Conservation (phyloP, 2,329 filamentous ascomycete species). For the Tolypocladium ovalisporum region DNA sequence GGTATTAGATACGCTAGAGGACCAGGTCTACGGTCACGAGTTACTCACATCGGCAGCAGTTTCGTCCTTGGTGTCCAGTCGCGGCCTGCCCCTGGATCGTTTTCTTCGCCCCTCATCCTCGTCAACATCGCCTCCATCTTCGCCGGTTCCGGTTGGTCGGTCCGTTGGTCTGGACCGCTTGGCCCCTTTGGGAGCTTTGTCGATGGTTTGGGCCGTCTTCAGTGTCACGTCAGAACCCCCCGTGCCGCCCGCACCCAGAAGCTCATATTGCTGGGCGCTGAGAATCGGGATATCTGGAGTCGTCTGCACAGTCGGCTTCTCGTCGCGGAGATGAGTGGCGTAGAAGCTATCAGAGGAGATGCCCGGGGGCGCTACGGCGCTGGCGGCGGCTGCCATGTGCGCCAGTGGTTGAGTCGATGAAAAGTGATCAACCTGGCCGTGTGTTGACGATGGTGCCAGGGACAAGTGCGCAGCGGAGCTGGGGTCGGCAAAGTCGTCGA, state of each 20-base stretch:
- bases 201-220: neutral
- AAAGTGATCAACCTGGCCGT: neutral
- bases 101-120: constrained; percentile 39
- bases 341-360: neutral
- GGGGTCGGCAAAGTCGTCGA: neutral
- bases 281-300: neutral
- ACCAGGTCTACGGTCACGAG: neutral
- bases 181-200: constrained; percentile 1
- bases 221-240: neutral
- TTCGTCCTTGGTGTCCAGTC: constrained; percentile 67
- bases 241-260: neutral
- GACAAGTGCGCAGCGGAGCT: neutral
- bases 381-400: neutral
- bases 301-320: neutral
- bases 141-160: neutral
- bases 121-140: constrained; percentile 13
- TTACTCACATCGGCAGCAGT: constrained; percentile 67
- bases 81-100: constrained; percentile 60
- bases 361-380: neutral
- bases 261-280: neutral
- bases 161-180: constrained; percentile 14
- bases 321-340: neutral
- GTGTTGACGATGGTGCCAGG: neutral
- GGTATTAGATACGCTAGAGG: neutral
- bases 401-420: neutral